Base-by-base conservation (phyloP, 2,329 filamentous ascomycete species). In the Colletotrichum australisinense region DNA sequence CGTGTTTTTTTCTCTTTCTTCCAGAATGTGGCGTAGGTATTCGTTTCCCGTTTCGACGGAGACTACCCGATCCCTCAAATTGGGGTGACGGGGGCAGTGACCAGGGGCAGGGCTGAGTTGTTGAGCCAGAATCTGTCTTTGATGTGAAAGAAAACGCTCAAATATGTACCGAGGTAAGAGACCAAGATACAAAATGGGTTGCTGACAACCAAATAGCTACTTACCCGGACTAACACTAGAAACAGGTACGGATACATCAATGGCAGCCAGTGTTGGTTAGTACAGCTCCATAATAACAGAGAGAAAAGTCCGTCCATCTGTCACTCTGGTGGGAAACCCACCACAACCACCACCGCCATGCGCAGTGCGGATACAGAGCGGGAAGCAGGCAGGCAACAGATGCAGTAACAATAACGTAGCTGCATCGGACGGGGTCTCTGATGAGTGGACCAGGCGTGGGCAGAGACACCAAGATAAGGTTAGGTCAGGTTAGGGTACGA, bases 401-500 rank as follows among this genome's bases (percentile, higher is more conserved):
- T 64, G 66, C 59, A 57, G 66, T 59, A 63, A 59, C 59, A 60
- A 64, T 38, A 49, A 62, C 57, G 55, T 59, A 65, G 70, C 30
- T 49, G 59, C 70, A 59, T 35, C 52, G 30, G 24, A 24, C 7
- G 26, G 59, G 22, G 28, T 16, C 42, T 55, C 30, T 55, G 52
- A 12, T 14, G 30, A 60, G 66, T 73, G 59, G 66, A 56, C 42
- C 59, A 35, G 66, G 53, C 42, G 46, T 60, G 53, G 32, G 28
- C 12, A 19, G 59, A 64, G 30, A 49, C n/a, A 64, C 38, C 30
- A 63, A 69, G 69, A 53, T 69, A 63, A 73, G 66, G 64, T 67
- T 69, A 63, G 65, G 64, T 63, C 58, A 69, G 69, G 69, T 60
- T 72, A 72, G 57, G 69, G 65, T 63, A 60, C 63, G 19, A 30